Percentiles rank a stretch among this genome's conserved stretches.
Conservation (phyloP, 768 basidiomycete species). For the Russula sp. region DNA sequence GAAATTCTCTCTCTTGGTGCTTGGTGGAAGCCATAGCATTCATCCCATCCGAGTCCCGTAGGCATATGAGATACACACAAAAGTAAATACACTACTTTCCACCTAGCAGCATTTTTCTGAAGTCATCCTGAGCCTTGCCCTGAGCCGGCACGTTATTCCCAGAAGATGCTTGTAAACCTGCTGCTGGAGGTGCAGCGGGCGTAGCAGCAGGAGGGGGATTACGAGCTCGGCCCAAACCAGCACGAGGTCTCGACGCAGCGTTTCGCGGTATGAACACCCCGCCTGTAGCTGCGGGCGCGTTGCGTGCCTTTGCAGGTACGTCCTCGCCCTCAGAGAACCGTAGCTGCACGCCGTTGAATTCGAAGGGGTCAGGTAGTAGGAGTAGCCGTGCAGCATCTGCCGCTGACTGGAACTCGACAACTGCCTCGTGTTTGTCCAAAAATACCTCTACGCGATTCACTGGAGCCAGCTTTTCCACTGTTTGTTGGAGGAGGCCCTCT, state of each 20-base stretch:
- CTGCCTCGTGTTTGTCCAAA: conserved; percentile 49
- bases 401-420: conserved; percentile 58
- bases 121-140: conserved; percentile 68
- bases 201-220: conserved; percentile 28
- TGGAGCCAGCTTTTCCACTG: conserved; percentile 66
- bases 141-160: conserved; percentile 16
- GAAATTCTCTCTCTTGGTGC: too few relatives aligned
- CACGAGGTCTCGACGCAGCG: conserved; percentile 60
- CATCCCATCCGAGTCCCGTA: not conserved
- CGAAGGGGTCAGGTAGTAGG: conserved; percentile 62
- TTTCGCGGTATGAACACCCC: conserved; percentile 64
- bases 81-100: conserved; percentile 20
- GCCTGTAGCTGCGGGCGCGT: conserved; percentile 35
- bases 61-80: not conserved
- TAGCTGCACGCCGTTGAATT: conserved; percentile 59
- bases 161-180: conserved; percentile 21
- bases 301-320: conserved; percentile 30
- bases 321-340: conserved; percentile 51
- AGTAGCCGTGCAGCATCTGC: conserved; percentile 80
- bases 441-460: conserved; percentile 77
- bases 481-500: conserved; percentile 89
- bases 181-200: conserved; percentile 18
- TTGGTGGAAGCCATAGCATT: not conserved
- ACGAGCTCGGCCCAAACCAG: conserved; percentile 60
- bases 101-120: conserved; percentile 67